Evolutionary conservation across 148 eudicot genomes (phyloP), one percentile per base, ranked within the genome.

Genomic region (Rhododendron ovatum): DNA sequence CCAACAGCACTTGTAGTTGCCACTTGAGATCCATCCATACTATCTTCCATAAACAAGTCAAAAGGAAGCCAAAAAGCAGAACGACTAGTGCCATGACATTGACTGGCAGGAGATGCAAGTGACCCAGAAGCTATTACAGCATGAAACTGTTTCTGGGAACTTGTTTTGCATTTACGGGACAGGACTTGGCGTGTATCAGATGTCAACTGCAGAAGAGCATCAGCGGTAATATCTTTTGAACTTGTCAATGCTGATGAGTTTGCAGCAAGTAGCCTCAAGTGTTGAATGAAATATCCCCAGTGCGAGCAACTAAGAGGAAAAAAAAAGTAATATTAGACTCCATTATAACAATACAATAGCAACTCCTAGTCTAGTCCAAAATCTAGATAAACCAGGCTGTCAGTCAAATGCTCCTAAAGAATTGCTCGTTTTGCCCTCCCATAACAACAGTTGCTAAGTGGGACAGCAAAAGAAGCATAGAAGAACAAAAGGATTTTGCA

Each of bases 1-100:
- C 95, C 98, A 81, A 92, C 94, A 83, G 98, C 96, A 90, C 98
- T 90, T 78, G 93, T 92, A 61, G 92, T 94, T 37, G 91, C 87
- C 80, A 93, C 92, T 88, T 91, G 90, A 43, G 91, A 90, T 84
- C 96, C 96, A 87, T 93, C 98, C 99, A 97, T 94, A 41, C 92
- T 90, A 91, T 97, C 98, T 91, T 97, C 99, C 74, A 97, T 90
- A 89, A 90, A 97, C 47, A 97, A 84, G 89, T 95, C 99, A 89
- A 97, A 82, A 47, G 99, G 93, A 87, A 97, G 90, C 99, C 99
- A 97, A 74, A 91, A 91, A 22, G 93, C 92, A 80, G 98, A 95
- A 50, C 83, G 88, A 88, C 91, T 90, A 74, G 92, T 90, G 82
- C 92, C 96, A 89, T 90, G 90, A 89, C 84, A 86, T 59, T 94